phyloP scores from a whole-genome alignment of 2,329 filamentous ascomycete genomes.

The Cladosporium sp. region DNA sequence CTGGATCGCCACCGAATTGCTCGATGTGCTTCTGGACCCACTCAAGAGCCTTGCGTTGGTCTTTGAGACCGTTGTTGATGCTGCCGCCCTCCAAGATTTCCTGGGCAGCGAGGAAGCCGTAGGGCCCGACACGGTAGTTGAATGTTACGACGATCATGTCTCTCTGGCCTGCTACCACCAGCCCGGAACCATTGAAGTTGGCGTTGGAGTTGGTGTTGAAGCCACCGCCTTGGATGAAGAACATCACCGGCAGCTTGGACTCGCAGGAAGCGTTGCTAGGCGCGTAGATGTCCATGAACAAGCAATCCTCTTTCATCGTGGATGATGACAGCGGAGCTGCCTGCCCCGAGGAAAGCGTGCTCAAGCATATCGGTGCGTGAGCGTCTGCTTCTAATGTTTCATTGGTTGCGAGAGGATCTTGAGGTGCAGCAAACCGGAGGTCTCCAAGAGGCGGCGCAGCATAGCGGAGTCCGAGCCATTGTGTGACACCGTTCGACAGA shows the following conservation, averaged over 20 bases:
- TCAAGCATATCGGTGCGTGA: conserved; percentile 34
- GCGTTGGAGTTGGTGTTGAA: conserved; percentile 41
- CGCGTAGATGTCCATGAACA: conserved; percentile 61
- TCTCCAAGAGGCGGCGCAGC: conserved; percentile 9
- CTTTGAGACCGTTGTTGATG: conserved; percentile 63
- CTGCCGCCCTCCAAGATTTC: conserved; percentile 46
- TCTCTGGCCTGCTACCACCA: conserved; percentile 53
- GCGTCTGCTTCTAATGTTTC: conserved; percentile 41
- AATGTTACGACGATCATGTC: conserved; percentile 64
- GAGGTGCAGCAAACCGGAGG: conserved; percentile 10
- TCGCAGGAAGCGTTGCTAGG: conserved; percentile 46
- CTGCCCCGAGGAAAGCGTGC: background rate
- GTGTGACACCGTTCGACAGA: conserved; percentile 6
- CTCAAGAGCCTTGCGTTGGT: conserved; percentile 61
- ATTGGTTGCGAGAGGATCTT: background rate
- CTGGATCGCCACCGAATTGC: conserved; percentile 63
- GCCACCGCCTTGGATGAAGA: conserved; percentile 47
- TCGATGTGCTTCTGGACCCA: conserved; percentile 64
- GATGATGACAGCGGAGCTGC: conserved; percentile 16
- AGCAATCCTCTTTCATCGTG: conserved; percentile 55
- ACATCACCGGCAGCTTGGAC: conserved; percentile 58
- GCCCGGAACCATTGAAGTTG: conserved; percentile 54
- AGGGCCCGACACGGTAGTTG: conserved; percentile 71
- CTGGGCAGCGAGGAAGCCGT: conserved; percentile 61
- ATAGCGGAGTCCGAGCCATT: conserved; percentile 12